Percentiles rank a stretch among this genome's conserved stretches.
Conservation (phyloP, 176 grass and related monocot genomes). For the Bothriochloa decipiens region DNA sequence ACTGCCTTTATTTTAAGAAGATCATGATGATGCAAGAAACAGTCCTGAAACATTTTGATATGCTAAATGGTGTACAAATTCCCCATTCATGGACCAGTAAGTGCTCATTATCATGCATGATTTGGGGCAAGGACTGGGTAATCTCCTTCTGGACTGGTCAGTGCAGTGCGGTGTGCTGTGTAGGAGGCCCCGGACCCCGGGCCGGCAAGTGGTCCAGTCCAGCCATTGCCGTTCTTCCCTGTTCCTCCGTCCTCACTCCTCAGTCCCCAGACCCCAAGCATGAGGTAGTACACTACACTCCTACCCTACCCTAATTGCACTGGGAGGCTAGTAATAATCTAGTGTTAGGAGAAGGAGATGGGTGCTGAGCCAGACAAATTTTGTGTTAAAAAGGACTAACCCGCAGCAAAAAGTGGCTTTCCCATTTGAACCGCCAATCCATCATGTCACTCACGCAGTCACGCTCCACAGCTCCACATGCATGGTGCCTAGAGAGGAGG, state of each 20-base stretch:
- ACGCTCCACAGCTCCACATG: too few species aligned
- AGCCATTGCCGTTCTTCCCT: conserved; percentile 7
- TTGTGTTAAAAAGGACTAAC: conserved; percentile 40
- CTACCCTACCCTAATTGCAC: conserved; percentile 3
- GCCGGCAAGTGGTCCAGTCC: conserved; percentile 33
- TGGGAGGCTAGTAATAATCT: conserved; percentile 8
- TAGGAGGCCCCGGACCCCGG: not conserved
- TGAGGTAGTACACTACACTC: too few species aligned
- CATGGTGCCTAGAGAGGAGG: conserved; percentile 7
- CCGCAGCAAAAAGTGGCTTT: conserved; percentile 39
- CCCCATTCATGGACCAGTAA: conserved; percentile 26
- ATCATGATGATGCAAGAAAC: conserved; percentile 13
- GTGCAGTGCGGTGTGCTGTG: not conserved
- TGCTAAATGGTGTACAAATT: not conserved
- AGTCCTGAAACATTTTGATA: conserved; percentile 20
- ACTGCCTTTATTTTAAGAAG: conserved; percentile 27
- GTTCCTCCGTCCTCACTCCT: not conserved
- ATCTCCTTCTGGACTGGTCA: not conserved
- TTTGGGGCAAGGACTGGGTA: conserved; percentile 20
- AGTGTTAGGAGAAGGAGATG: conserved; percentile 34
- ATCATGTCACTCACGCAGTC: conserved; percentile 37
- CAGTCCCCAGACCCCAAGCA: too few species aligned
- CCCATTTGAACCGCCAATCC: conserved; percentile 27
- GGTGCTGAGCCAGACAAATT: conserved; percentile 33
- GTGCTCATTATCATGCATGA: conserved; percentile 36